Base-by-base conservation (phyloP, 169 alveolate species). In the Plasmodium gallinaceum region DNA sequence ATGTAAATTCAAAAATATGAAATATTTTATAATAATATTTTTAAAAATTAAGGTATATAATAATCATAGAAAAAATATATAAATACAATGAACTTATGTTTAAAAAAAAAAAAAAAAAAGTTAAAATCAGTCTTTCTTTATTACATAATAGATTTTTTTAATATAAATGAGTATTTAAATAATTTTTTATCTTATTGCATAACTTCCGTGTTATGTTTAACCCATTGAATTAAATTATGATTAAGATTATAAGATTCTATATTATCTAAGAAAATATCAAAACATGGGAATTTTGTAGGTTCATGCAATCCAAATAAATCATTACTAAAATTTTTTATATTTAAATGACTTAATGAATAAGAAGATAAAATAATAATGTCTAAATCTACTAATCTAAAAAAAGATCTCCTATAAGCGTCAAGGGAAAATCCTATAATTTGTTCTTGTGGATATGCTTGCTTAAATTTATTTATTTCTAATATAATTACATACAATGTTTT, bases 381-480 rank as follows among this genome's bases (percentile, higher is more conserved):
- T 45, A 78, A 58, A 37, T 78, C 89, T 0, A 78, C 89, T 12
- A 78, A 52, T 22, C 89, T 68, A 32, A 78, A 78, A 43, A 78
- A 78, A 22, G 89, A 78, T 64, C 89, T 65, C 48, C 89, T 78
- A 58, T 78, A 78, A 8, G 89, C 89, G 64, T 78, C 89, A 7
- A 78, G 39, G 0, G 89, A 78, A 52, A 78, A 78, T 7, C 89
- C 89, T 14, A 78, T 58, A 64, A 78, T 78, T 70, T 78, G 89
- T 65, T 78, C 89, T 65, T 78, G 89, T 20, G 89, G 89, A 65
- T 78, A 78, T 16, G 89, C 89, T 64, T 78, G 89, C 51, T 78
- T 78, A 66, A 78, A 78, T 78, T 78, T 78, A 26, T 78, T 78
- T 51, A 78, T 78, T 65, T 78, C 89, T 65, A 78, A 57, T 39